Base-by-base conservation (phyloP, 2,329 filamentous ascomycete species). In the Cercospora zeae-maydis region DNA sequence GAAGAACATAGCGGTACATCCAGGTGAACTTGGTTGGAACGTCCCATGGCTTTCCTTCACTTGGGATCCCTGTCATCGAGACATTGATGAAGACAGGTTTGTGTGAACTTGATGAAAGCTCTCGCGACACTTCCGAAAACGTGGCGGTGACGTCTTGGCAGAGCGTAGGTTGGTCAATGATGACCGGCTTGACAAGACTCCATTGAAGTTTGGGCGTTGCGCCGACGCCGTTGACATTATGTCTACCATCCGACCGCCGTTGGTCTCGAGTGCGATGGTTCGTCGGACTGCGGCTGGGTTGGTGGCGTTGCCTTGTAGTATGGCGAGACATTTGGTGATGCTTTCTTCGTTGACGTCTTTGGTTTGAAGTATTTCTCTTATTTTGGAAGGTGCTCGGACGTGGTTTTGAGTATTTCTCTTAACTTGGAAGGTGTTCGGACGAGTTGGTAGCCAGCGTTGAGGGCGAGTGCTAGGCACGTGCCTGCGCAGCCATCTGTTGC, bases 381-480 rank as follows among this genome's bases (percentile, higher is more conserved):
- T 79, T 69, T 84, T 85, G 4, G 75, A 68, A 1, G n/a, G n/a
- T n/a, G n/a, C n/a, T n/a, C n/a, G n/a, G n/a, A n/a, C n/a, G n/a
- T 78, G 34, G 72, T 49, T 34, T 66, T 70, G 34, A 85, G 77
- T n/a, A 79, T 70, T 8, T 71, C 67, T 51, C 70, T 74, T 52
- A 85, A 79, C 69, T 84, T 85, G 4, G 75, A 68, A 1, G 82
- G 81, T 1, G 75, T 81, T 16, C 83, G 80, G 24, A 76, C 82
- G 8, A 85, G 75, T 9, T 74, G 73, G 70, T 81, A 76, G 51
- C 79, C 79, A 2, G 77, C 77, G 30, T 76, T 62, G n/a, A 68
- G 63, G 34, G 63, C 57, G 27, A 73, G 73, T 19, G 77, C 76
- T 19, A 84, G 79, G 42, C 78, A 77, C 27, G 76, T 70, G 47